Evolutionary conservation across 805 yeast genomes (phyloP).

Genomic region (Saccharomyces jurei): DNA sequence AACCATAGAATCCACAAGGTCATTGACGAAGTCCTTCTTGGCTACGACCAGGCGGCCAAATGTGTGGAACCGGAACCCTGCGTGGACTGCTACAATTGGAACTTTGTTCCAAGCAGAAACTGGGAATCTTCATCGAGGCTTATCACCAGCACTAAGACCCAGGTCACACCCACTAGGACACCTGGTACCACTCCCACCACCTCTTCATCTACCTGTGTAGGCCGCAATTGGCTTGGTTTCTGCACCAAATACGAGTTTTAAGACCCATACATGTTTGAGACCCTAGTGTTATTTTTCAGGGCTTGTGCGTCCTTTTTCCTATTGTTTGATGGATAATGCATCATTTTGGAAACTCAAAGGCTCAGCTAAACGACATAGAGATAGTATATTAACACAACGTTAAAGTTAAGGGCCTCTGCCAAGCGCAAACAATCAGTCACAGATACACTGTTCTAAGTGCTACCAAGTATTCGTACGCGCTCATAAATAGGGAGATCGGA

Average conservation of each 20-base stretch:
- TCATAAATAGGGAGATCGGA: not conserved
- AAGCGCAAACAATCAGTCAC: not conserved
- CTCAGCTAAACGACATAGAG: not conserved
- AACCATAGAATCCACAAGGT: slow-evolving; percentile 90
- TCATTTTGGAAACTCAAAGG: not conserved
- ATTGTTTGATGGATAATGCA: not conserved
- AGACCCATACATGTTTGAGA: not conserved
- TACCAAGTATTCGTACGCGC: not conserved
- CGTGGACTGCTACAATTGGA: slow-evolving; percentile 86
- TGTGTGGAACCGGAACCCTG: slow-evolving; percentile 78
- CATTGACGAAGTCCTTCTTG: slow-evolving; percentile 66
- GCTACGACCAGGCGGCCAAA: slow-evolving; percentile 67
- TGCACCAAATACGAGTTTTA: slow-evolving; percentile 25
- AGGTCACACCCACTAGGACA: slow-evolving; percentile 9
- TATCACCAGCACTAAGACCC: slow-evolving; percentile 25
- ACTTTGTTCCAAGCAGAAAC: slow-evolving; percentile 44
- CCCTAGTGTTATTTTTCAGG: not conserved
- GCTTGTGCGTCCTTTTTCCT: slow-evolving; percentile 2
- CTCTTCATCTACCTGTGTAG: slow-evolving; percentile 24
- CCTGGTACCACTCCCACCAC: slow-evolving; percentile 14
- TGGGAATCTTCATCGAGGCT: slow-evolving; percentile 7
- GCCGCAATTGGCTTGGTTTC: slow-evolving; percentile 30
- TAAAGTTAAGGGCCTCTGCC: not conserved
- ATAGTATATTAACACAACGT: not conserved
- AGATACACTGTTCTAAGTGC: not conserved